phyloP scores from a whole-genome alignment of 2,329 filamentous ascomycete genomes.

The Alternaria dauci region DNA sequence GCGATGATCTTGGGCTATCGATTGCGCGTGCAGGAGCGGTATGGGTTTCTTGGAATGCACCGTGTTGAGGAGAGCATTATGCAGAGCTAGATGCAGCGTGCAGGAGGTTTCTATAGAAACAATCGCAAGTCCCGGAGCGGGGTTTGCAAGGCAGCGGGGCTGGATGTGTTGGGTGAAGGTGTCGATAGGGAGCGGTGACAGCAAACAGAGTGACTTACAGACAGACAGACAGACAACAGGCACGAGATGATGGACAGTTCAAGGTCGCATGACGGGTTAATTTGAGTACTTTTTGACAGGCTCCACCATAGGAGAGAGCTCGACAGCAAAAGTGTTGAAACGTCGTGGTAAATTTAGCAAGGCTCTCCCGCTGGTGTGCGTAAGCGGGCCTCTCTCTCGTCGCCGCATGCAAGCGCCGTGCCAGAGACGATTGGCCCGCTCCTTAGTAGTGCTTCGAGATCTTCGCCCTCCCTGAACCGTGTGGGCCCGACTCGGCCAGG shows the following conservation, averaged over 20 bases:
- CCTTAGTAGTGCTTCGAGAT: slow-evolving; percentile 28
- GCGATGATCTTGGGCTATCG: slow-evolving; percentile 10
- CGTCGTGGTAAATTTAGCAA: slow-evolving; percentile 36
- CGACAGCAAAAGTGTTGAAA: slow-evolving; percentile 28
- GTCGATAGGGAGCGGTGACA: neutral
- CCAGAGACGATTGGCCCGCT: slow-evolving; percentile 25
- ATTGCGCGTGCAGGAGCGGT: slow-evolving; percentile 10
- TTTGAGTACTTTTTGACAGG: slow-evolving; percentile 11
- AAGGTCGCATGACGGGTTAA: slow-evolving; percentile 12
- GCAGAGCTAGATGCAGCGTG: slow-evolving; percentile 10
- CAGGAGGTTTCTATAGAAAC: slow-evolving; percentile 17
- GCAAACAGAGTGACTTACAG: neutral
- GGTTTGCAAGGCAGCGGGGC: neutral
- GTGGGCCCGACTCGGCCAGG: slow-evolving; percentile 18
- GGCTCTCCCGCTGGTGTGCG: slow-evolving; percentile 26
- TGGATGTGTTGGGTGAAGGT: neutral
- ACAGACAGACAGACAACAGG: neutral
- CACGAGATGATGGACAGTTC: neutral
- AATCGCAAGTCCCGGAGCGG: neutral
- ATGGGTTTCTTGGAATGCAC: neutral
- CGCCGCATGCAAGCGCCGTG: slow-evolving; percentile 35
- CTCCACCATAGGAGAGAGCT: slow-evolving; percentile 22
- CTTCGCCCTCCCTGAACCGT: slow-evolving; percentile 22
- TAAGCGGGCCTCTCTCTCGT: slow-evolving; percentile 30
- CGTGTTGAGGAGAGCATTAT: slow-evolving; percentile 5